These are phyloP conservation scores for Achaetomium macrosporum DNA, from an alignment of 2,329 filamentous ascomycete genomes.

Conservation along the genomic window DNA sequence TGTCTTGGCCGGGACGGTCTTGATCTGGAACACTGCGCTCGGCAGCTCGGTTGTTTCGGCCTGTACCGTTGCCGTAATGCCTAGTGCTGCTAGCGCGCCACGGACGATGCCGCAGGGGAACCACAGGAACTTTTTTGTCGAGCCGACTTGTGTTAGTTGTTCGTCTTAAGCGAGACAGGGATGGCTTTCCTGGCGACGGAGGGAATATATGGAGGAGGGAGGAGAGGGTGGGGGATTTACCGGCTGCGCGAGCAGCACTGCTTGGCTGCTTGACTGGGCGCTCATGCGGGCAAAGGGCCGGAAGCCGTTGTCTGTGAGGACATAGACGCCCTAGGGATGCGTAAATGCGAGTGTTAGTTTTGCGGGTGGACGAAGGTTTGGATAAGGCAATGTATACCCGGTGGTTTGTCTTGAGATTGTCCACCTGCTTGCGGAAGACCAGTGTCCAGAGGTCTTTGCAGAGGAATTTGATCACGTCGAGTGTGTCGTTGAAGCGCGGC, in stretches of 20 bases:
- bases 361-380: not conserved
- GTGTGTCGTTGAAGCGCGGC: slow-evolving; percentile 82
- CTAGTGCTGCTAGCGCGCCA: slow-evolving; percentile 86
- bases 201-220: not conserved
- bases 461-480: slow-evolving; percentile 96
- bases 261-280: slow-evolving; percentile 68
- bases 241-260: slow-evolving; percentile 68
- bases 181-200: too few relatives aligned
- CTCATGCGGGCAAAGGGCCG: slow-evolving; percentile 86
- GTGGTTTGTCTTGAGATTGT: slow-evolving; percentile 98
- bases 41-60: slow-evolving; percentile 86
- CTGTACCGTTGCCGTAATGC: slow-evolving; percentile 84
- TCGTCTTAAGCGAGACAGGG: too few relatives aligned
- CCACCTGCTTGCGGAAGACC: slow-evolving; percentile 93
- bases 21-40: slow-evolving; percentile 90
- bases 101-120: slow-evolving; percentile 92
- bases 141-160: slow-evolving; percentile 13
- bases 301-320: slow-evolving; percentile 89
- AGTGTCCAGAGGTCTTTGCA: slow-evolving; percentile 98
- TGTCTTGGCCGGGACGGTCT: slow-evolving; percentile 65
- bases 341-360: too few relatives aligned
- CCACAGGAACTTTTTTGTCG: slow-evolving; percentile 67
- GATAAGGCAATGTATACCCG: slow-evolving; percentile 47
- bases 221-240: slow-evolving; percentile 38
- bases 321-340: slow-evolving; percentile 88